Evolutionary conservation across 2,329 filamentous ascomycete species (phyloP).

Genomic region (Venturia carpophila): DNA sequence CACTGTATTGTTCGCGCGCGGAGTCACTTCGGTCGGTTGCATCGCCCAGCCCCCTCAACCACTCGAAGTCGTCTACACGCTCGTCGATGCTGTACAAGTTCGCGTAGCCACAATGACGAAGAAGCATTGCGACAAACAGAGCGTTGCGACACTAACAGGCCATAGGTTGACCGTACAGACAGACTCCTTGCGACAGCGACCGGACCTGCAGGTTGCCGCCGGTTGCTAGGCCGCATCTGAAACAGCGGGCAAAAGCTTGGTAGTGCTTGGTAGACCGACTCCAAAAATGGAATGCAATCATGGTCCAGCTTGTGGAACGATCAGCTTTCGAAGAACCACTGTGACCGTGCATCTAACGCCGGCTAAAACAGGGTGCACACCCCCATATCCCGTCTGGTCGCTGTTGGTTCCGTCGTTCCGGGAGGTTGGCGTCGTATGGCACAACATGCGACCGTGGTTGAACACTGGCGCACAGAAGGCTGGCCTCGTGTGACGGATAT

Average conservation of each 20-base stretch:
- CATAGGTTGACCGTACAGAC: not conserved
- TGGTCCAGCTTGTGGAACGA: not conserved
- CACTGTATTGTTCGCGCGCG: not conserved
- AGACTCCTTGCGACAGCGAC: not conserved
- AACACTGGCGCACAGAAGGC: not conserved
- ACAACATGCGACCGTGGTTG: slow-evolving; percentile 5
- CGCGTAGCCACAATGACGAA: not conserved
- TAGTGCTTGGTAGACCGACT: slow-evolving; percentile 8
- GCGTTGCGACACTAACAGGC: not conserved
- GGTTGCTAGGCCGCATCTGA: not conserved
- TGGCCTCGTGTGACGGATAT: not conserved
- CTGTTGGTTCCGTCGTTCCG: slow-evolving; percentile 1
- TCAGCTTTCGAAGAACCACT: not conserved
- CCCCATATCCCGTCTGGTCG: not conserved
- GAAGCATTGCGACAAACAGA: not conserved
- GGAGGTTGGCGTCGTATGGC: not conserved
- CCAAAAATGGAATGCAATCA: slow-evolving; percentile 1
- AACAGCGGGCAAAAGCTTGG: slow-evolving; percentile 7
- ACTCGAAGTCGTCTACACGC: not conserved
- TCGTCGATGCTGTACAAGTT: not conserved
- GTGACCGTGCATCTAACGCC: not conserved
- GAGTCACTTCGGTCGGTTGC: slow-evolving; percentile 2
- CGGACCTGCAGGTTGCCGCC: not conserved
- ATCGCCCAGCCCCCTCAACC: not conserved
- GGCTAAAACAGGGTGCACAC: not conserved